Conservation (phyloP, 805 yeast species). For the Starmera pachycereana region DNA sequence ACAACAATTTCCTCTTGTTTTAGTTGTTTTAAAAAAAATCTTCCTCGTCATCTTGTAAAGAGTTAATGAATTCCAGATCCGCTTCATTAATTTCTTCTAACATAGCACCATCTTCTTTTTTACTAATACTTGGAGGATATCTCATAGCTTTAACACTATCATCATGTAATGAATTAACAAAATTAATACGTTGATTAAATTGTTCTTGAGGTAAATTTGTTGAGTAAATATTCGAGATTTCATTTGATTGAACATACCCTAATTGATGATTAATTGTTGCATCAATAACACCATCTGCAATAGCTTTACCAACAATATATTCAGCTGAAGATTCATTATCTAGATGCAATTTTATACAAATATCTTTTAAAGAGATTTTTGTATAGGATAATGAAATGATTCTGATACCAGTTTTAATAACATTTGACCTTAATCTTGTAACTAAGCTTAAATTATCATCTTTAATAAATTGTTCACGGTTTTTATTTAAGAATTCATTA, state of each 20-base stretch:
- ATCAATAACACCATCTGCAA: constrained; percentile 94
- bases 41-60: constrained; percentile 18
- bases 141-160: constrained; percentile 94
- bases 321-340: constrained; percentile 96
- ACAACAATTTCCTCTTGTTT: too few relatives aligned
- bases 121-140: constrained; percentile 44
- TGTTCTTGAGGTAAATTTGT: constrained; percentile 79
- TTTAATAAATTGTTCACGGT: constrained; percentile 48
- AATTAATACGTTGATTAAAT: constrained; percentile 87
- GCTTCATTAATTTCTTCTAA: constrained; percentile 10
- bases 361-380: constrained; percentile 83
- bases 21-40: constrained; percentile 17
- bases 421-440: constrained; percentile 87
- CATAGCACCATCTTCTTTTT: constrained; percentile 6
- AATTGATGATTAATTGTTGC: constrained; percentile 85
- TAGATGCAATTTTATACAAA: constrained; percentile 82
- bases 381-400: constrained; percentile 87
- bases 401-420: constrained; percentile 94
- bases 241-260: constrained; percentile 88
- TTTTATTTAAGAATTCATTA: constrained; percentile 55
- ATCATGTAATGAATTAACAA: constrained; percentile 82
- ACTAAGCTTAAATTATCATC: constrained; percentile 83
- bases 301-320: constrained; percentile 92
- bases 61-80: constrained; percentile 17
- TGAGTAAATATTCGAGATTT: constrained; percentile 76